Evolutionary conservation across 495 filamentous ascomycete species (phyloP).

Genomic region (Thermochaetoides thermophila): DNA sequence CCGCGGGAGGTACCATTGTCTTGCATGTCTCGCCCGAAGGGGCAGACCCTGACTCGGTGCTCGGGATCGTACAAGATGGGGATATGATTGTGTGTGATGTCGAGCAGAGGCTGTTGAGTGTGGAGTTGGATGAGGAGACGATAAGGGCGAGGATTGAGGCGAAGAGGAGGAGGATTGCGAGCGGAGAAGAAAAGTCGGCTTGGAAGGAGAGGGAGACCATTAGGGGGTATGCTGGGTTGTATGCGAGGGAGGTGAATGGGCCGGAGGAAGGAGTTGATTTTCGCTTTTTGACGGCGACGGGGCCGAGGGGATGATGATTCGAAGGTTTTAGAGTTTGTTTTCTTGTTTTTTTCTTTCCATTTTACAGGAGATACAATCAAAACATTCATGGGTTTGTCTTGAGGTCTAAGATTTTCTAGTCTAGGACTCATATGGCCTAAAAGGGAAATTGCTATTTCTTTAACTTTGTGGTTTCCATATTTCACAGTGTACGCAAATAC

Average conservation of each 20-base stretch:
- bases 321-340: neutral
- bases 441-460: too few species aligned
- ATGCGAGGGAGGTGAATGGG: conserved; percentile 48
- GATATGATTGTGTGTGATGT: conserved; percentile 43
- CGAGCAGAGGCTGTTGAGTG: conserved; percentile 24
- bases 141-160: conserved; percentile 23
- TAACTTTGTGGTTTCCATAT: too few species aligned
- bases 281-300: conserved; percentile 43
- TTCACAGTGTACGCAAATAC: too few species aligned
- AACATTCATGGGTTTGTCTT: too few species aligned
- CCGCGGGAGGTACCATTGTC: conserved; percentile 53
- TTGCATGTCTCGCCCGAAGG: conserved; percentile 52
- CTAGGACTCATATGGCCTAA: too few species aligned
- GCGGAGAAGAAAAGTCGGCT: conserved; percentile 9
- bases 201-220: conserved; percentile 24
- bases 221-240: conserved; percentile 50
- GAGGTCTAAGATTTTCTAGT: too few species aligned
- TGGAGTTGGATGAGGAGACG: conserved; percentile 36
- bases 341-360: conserved; percentile 1
- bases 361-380: neutral
- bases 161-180: conserved; percentile 3
- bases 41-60: conserved; percentile 37
- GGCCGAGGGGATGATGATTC: conserved; percentile 3
- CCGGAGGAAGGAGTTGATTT: conserved; percentile 51
- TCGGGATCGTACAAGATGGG: conserved; percentile 45